These are phyloP conservation scores for Leishmania gerbilli DNA, from an alignment of 208 protist species.

Conservation along the genomic window DNA sequence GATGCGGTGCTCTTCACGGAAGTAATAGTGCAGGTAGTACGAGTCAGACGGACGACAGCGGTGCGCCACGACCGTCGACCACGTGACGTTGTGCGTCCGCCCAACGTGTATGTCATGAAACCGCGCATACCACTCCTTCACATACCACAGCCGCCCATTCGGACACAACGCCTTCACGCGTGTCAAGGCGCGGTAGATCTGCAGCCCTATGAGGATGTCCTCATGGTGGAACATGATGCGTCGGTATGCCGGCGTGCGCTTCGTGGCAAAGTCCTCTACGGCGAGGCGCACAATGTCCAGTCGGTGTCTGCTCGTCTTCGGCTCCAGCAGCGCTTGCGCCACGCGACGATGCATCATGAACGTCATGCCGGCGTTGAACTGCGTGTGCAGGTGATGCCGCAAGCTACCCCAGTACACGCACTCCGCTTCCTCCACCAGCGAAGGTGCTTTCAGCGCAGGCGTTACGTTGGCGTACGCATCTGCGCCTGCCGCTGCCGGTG, in stretches of 20 bases:
- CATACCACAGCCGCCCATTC: background rate
- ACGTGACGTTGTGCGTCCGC: conserved; percentile 16
- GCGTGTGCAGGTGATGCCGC: background rate
- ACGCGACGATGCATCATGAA: conserved; percentile 19
- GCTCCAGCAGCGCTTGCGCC: conserved; percentile 9
- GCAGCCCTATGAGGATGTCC: conserved; percentile 4
- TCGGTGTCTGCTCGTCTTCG: background rate
- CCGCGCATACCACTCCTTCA: conserved; percentile 2
- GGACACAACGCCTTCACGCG: background rate
- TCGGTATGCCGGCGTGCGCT: background rate
- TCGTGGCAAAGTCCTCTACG: conserved; percentile 6
- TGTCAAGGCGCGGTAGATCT: background rate
- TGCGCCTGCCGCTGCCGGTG: background rate
- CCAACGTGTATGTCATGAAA: conserved; percentile 26
- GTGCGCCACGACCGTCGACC: conserved; percentile 24
- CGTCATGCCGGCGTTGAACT: conserved; percentile 18
- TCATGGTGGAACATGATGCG: conserved; percentile 4
- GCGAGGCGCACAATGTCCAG: background rate
- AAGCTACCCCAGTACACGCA: conserved; percentile 32
- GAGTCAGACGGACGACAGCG: conserved; percentile 13
- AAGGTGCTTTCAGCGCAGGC: background rate
- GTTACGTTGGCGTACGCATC: background rate
- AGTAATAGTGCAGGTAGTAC: conserved; percentile 17
- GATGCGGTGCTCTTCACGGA: background rate
- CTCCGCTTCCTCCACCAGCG: conserved; percentile 5